phyloP scores from a whole-genome alignment of 1,139 yeast species.

The Yamadazyma conglobata region DNA sequence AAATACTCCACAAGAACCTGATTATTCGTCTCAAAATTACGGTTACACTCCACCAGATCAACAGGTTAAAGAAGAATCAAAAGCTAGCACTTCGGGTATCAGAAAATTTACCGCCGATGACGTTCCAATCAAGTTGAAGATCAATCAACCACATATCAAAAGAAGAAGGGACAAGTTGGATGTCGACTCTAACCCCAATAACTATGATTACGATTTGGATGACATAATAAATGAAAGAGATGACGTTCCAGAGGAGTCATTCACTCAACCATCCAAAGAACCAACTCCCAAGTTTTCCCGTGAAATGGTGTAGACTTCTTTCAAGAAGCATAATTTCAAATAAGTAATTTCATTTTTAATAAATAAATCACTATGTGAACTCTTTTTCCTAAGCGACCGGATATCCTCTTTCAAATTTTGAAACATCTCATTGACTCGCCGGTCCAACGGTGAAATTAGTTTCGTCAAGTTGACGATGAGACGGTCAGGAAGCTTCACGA shows the following conservation, averaged over 20 bases:
- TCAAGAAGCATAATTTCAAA: constrained; percentile 8
- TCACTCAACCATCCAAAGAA: neutral
- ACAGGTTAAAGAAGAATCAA: constrained; percentile 15
- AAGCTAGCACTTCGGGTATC: constrained; percentile 28
- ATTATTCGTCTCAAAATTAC: constrained; percentile 4
- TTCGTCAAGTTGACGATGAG: constrained; percentile 12
- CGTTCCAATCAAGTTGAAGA: constrained; percentile 34
- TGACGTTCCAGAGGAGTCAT: constrained; percentile 7
- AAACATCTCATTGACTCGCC: constrained; percentile 8
- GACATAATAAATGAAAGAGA: constrained; percentile 29
- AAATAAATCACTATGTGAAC: constrained; percentile 14
- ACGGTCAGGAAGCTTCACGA: constrained; percentile 22
- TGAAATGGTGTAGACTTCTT: constrained; percentile 2
- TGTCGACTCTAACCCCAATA: constrained; percentile 33
- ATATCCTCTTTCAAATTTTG: constrained; percentile 5
- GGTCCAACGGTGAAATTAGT: neutral
- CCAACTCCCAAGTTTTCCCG: too few species aligned
- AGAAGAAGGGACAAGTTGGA: constrained; percentile 31
- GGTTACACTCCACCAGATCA: constrained; percentile 46
- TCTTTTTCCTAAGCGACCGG: constrained; percentile 5
- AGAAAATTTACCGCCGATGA: constrained; percentile 36
- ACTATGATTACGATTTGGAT: constrained; percentile 30
- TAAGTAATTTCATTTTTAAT: constrained; percentile 22
- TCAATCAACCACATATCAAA: constrained; percentile 20
- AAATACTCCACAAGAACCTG: neutral